These are phyloP conservation scores for Pisolithus sp. DNA, from an alignment of 768 basidiomycete genomes.

Conservation along the genomic window DNA sequence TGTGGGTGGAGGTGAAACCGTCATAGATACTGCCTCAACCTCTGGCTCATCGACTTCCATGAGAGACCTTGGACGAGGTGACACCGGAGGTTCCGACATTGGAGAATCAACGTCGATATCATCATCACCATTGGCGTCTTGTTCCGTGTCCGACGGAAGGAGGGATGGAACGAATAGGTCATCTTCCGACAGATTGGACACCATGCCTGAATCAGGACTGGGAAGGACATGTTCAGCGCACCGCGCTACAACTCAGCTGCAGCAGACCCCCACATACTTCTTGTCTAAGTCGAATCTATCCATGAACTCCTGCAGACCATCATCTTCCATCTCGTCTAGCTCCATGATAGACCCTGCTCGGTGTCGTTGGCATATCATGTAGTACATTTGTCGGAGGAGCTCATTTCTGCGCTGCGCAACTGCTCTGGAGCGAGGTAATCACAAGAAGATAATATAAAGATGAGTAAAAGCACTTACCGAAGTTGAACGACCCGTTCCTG, in stretches of 20 bases:
- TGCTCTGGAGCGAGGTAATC: constrained; percentile 33
- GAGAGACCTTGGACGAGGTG: constrained; percentile 21
- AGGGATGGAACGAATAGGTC: constrained; percentile 23
- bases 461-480: constrained; percentile 17
- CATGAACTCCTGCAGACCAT: constrained; percentile 43
- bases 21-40: constrained; percentile 6
- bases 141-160: constrained; percentile 4
- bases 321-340: constrained; percentile 34
- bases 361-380: constrained; percentile 52
- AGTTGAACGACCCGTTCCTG: constrained; percentile 31
- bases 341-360: constrained; percentile 36
- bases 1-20: constrained; percentile 12
- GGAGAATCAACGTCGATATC: constrained; percentile 23
- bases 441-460: neutral
- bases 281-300: constrained; percentile 49
- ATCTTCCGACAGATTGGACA: constrained; percentile 30
- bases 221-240: constrained; percentile 2
- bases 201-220: constrained; percentile 38
- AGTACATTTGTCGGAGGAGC: constrained; percentile 65
- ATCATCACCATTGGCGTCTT: constrained; percentile 6
- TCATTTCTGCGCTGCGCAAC: constrained; percentile 63
- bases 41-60: constrained; percentile 6
- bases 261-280: constrained; percentile 32
- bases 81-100: constrained; percentile 29
- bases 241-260: neutral